Percentiles rank a stretch among this genome's conserved stretches.
These are phyloP conservation scores for Fusarium luffae DNA, from an alignment of 2,329 filamentous ascomycete species.

Conservation along the genomic window DNA sequence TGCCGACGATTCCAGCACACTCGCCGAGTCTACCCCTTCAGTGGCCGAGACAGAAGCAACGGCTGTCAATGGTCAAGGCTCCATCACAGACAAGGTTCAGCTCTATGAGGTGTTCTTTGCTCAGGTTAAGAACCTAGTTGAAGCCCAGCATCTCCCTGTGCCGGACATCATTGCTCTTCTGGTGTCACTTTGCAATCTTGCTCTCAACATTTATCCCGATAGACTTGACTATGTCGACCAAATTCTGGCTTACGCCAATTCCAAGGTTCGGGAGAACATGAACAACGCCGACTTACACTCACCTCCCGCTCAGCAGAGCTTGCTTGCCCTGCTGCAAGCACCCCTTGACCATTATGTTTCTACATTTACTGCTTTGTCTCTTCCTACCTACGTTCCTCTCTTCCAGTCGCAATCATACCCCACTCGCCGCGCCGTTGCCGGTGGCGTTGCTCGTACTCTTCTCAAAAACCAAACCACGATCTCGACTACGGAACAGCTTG, in stretches of 20 bases:
- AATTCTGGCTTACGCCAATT: slow-evolving; percentile 86
- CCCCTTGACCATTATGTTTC: slow-evolving; percentile 91
- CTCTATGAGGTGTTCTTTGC: slow-evolving; percentile 98
- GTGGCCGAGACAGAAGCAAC: slow-evolving; percentile 60
- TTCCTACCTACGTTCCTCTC: slow-evolving; percentile 91
- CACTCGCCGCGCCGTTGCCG: slow-evolving; percentile 89
- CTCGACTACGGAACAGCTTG: slow-evolving; percentile 79
- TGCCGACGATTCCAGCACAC: slow-evolving; percentile 48
- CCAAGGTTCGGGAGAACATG: slow-evolving; percentile 87
- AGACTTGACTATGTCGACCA: slow-evolving; percentile 95
- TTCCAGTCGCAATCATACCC: slow-evolving; percentile 93
- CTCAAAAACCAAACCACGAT: slow-evolving; percentile 85
- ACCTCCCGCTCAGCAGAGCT: slow-evolving; percentile 84
- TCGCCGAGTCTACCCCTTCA: slow-evolving; percentile 52
- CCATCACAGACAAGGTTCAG: slow-evolving; percentile 74
- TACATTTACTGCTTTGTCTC: slow-evolving; percentile 92
- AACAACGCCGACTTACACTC: slow-evolving; percentile 98
- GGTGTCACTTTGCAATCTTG: slow-evolving; percentile 92
- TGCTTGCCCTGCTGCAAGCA: slow-evolving; percentile 89
- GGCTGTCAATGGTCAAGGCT: slow-evolving; percentile 59
- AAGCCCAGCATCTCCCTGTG: slow-evolving; percentile 88
- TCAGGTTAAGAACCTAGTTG: slow-evolving; percentile 93
- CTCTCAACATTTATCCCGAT: slow-evolving; percentile 94
- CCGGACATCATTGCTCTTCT: slow-evolving; percentile 94
- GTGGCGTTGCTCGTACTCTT: slow-evolving; percentile 85